These are phyloP conservation scores for Fonsecaea erecta DNA, from an alignment of 2,329 filamentous ascomycete species.

Conservation along the genomic window DNA sequence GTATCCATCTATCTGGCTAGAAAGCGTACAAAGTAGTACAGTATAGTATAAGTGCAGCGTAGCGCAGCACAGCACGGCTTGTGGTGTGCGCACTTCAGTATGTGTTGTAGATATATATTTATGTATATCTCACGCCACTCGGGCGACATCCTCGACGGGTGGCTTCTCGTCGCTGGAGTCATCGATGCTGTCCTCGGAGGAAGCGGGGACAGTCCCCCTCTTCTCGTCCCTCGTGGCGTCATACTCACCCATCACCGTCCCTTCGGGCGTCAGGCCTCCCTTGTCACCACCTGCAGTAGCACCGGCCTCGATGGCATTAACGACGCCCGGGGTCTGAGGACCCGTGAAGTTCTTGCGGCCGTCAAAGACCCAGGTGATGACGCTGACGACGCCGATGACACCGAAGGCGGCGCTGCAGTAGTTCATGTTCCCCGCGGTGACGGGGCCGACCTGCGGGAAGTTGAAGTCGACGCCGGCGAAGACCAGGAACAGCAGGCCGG, in stretches of 20 bases:
- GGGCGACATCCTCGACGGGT: neutral
- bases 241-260: neutral
- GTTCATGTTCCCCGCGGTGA: slow-evolving; percentile 61
- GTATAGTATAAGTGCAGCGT: too few species aligned
- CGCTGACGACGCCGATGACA: slow-evolving; percentile 56
- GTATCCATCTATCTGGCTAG: neutral
- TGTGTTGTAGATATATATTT: neutral
- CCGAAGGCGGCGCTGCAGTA: slow-evolving; percentile 60
- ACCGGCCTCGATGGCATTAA: slow-evolving; percentile 20
- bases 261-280: neutral
- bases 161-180: slow-evolving; percentile 1
- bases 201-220: neutral
- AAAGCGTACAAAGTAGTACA: too few species aligned
- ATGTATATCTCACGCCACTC: neutral
- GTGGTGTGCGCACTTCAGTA: too few species aligned
- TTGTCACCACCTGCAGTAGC: neutral
- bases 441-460: slow-evolving; percentile 57
- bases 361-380: slow-evolving; percentile 42
- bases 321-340: slow-evolving; percentile 22
- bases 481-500: slow-evolving; percentile 58
- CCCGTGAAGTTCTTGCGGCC: slow-evolving; percentile 43
- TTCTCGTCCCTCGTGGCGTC: neutral
- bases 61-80: too few species aligned
- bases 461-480: slow-evolving; percentile 63
- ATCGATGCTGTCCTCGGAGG: neutral